phyloP scores from a whole-genome alignment of 768 basidiomycete species.

The Kwoniella bestiolae region DNA sequence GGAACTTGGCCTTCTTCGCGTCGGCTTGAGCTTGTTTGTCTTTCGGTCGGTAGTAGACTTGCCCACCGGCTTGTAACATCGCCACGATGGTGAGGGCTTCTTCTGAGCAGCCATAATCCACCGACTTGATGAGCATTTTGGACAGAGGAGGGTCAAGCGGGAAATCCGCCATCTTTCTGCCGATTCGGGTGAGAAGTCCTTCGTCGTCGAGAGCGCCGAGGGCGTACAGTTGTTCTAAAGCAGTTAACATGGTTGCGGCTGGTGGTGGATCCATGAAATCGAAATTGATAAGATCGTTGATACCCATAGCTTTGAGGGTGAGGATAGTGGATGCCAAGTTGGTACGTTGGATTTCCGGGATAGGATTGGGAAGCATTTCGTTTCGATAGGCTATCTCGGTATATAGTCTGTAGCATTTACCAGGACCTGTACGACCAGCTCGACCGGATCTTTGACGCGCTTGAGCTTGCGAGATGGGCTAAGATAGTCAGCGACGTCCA shows the following conservation, averaged over 20 bases:
- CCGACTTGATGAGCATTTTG: constrained; percentile 97
- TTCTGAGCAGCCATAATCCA: constrained; percentile 96
- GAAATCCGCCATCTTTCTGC: constrained; percentile 99
- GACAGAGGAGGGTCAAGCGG: constrained; percentile 95
- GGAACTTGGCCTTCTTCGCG: constrained; percentile 99
- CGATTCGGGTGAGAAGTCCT: constrained; percentile 88
- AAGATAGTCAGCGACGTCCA: constrained; percentile 7
- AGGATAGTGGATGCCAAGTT: constrained; percentile 91
- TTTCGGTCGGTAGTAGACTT: constrained; percentile 97
- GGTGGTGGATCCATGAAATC: constrained; percentile 99
- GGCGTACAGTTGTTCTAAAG: constrained; percentile 90
- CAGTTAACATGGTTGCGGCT: constrained; percentile 93
- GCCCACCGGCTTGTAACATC: constrained; percentile 90
- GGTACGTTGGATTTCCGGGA: constrained; percentile 91
- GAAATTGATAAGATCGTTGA: constrained; percentile 95
- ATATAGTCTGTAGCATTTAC: constrained; percentile 96
- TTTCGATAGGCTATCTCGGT: constrained; percentile 98
- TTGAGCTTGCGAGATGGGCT: constrained; percentile 96
- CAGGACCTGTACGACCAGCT: constrained; percentile 96
- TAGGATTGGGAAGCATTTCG: constrained; percentile 96
- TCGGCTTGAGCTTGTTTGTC: constrained; percentile 99
- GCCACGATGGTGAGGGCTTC: constrained; percentile 96
- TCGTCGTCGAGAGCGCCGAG: constrained; percentile 96
- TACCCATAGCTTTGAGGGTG: constrained; percentile 97
- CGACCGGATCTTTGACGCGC: constrained; percentile 94